Percentiles rank a stretch among this genome's conserved stretches.
Evolutionary conservation across 2,329 filamentous ascomycete species (phyloP).

Genomic region (Teratosphaeriaceae sp.): DNA sequence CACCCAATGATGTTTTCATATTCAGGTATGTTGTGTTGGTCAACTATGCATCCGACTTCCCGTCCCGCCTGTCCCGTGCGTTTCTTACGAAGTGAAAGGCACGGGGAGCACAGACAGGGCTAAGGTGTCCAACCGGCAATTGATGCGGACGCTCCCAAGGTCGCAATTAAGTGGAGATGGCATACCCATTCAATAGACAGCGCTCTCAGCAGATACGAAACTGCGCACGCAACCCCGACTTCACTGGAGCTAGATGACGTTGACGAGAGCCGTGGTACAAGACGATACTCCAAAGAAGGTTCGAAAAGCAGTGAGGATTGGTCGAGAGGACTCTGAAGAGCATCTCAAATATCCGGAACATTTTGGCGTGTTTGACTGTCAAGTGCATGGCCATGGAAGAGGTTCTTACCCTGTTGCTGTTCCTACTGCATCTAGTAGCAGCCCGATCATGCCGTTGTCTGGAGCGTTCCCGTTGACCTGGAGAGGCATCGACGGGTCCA

Average conservation of each 20-base stretch:
- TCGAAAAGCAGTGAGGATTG: not conserved
- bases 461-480: not conserved
- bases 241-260: not conserved
- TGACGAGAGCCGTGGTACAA: not conserved
- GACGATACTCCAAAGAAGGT: not conserved
- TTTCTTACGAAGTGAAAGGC: not conserved
- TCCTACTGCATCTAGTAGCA: not conserved
- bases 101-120: no score
- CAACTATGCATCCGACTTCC: not conserved
- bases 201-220: not conserved
- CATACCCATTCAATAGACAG: constrained; percentile 36
- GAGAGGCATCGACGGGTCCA: not conserved
- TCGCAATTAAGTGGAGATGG: not conserved
- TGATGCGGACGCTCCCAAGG: not conserved
- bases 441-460: not conserved
- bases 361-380: not conserved
- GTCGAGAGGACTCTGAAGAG: not conserved
- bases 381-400: not conserved
- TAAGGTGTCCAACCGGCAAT: not conserved
- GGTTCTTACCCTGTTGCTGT: not conserved
- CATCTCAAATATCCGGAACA: not conserved
- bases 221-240: not conserved
- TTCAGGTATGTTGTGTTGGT: not conserved
- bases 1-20: no score
- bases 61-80: not conserved